Conservation (phyloP, 352 stramenopile genomes). For the Globisporangium cystogenes region DNA sequence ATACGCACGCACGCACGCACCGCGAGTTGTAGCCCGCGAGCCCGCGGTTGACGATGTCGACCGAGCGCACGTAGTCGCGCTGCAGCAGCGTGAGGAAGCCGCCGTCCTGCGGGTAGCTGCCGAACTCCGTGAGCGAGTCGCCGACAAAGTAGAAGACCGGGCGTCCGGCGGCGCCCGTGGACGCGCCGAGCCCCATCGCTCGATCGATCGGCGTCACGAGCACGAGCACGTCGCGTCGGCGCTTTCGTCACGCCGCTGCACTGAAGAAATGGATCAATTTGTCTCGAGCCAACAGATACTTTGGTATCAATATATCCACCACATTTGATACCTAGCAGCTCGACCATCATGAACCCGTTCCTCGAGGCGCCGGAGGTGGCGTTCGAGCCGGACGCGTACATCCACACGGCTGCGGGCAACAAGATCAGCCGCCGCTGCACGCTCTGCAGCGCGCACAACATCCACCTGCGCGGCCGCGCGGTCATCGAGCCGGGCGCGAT, state of each 20-base stretch:
- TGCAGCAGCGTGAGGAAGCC: constrained; percentile 46
- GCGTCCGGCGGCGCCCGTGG: background rate
- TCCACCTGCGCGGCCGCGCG: constrained; percentile 72
- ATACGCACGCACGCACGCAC: constrained; percentile 4
- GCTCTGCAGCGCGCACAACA: constrained; percentile 61
- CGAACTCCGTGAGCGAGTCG: constrained; percentile 70
- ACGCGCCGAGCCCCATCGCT: background rate
- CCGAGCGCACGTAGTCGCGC: constrained; percentile 39
- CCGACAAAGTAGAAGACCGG: constrained; percentile 38
- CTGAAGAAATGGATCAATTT: too few species aligned
- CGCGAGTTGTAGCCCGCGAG: constrained; percentile 52
- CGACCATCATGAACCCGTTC: constrained; percentile 44
- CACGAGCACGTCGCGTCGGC: too few species aligned
- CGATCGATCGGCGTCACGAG: too few species aligned
- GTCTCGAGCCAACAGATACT: too few species aligned
- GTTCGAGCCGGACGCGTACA: constrained; percentile 57
- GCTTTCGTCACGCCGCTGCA: too few species aligned
- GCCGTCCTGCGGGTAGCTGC: constrained; percentile 20
- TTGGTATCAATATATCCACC: background rate
- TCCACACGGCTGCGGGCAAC: constrained; percentile 63
- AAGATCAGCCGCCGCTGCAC: constrained; percentile 67
- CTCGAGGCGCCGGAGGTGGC: constrained; percentile 41
- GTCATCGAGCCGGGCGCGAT: constrained; percentile 70
- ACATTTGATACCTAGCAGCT: too few species aligned
- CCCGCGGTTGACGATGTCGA: constrained; percentile 51